Evolutionary conservation across 352 stramenopile genomes (phyloP).

Genomic region (Phytophthora kernoviae): DNA sequence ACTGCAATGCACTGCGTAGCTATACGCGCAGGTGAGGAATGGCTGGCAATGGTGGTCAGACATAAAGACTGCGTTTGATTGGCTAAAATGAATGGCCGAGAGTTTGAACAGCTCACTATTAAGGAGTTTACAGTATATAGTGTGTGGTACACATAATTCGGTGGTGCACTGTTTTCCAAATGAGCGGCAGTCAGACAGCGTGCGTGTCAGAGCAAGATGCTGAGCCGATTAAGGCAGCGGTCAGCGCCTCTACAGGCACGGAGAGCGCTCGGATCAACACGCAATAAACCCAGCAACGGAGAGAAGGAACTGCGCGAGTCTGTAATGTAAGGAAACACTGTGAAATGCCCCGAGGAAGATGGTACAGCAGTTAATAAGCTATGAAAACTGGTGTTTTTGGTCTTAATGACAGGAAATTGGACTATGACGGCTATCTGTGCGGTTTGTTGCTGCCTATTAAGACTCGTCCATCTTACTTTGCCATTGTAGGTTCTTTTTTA

Average conservation of each 20-base stretch:
- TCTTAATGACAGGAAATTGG: conserved; percentile 56
- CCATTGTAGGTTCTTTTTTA: conserved; percentile 57
- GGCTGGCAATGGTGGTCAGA: conserved; percentile 20
- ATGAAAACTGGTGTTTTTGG: background rate
- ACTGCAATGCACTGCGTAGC: conserved; percentile 16
- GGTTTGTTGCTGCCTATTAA: conserved; percentile 72
- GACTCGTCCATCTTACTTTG: conserved; percentile 74
- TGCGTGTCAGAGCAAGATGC: conserved; percentile 13
- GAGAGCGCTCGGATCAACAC: conserved; percentile 11
- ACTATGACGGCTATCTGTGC: conserved; percentile 87
- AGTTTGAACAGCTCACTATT: conserved; percentile 8
- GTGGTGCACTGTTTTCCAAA: conserved; percentile 10
- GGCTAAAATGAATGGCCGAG: conserved; percentile 36
- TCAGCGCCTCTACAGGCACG: conserved; percentile 12
- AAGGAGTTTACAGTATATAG: conserved; percentile 1
- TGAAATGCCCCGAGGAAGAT: background rate
- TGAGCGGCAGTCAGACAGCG: conserved; percentile 6
- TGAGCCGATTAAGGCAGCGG: conserved; percentile 21
- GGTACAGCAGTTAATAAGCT: too few species aligned
- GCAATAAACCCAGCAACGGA: conserved; percentile 30
- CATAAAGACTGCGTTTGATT: conserved; percentile 38
- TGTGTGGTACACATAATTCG: conserved; percentile 2
- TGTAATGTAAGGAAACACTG: conserved; percentile 38
- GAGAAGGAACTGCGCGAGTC: conserved; percentile 41
- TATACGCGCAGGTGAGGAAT: conserved; percentile 27